Evolutionary conservation across 2,329 filamentous ascomycete genomes (phyloP).

Genomic region (Aspergillus hortae): DNA sequence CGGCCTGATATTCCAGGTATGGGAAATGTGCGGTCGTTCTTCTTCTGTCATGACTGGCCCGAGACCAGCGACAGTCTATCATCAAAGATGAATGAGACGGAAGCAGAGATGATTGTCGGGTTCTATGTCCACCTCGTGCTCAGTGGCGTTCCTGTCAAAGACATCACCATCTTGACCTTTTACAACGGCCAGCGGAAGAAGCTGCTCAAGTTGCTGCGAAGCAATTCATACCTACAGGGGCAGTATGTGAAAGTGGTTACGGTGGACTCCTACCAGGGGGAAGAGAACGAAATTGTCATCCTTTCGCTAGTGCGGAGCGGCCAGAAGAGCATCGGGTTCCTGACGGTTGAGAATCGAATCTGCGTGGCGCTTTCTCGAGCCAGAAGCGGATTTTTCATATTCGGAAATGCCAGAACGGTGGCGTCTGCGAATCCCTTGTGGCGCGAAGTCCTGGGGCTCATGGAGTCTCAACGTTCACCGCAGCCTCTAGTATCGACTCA

Average conservation of each 20-base stretch:
- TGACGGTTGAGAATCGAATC: conserved; percentile 61
- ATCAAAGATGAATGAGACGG: conserved; percentile 66
- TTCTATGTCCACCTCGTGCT: conserved; percentile 69
- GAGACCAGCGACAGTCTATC: conserved; percentile 62
- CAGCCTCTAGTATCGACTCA: conserved; percentile 41
- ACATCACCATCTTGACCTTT: conserved; percentile 80
- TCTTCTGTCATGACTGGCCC: conserved; percentile 62
- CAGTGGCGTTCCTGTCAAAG: conserved; percentile 57
- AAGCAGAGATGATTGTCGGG: conserved; percentile 71
- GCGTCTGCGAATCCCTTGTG: conserved; percentile 49
- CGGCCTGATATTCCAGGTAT: conserved; percentile 59
- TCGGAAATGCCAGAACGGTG: conserved; percentile 66
- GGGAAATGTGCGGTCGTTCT: conserved; percentile 58
- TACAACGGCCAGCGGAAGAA: conserved; percentile 78
- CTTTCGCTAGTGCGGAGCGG: conserved; percentile 78
- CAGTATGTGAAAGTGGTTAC: conserved; percentile 63
- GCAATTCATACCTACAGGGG: conserved; percentile 44
- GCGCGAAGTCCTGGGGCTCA: conserved; percentile 47
- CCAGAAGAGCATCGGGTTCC: conserved; percentile 63
- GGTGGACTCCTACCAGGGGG: conserved; percentile 86
- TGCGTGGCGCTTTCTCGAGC: conserved; percentile 68
- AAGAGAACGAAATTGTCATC: conserved; percentile 81
- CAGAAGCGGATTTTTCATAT: conserved; percentile 75
- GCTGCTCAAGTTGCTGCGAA: conserved; percentile 50
- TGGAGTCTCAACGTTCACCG: conserved; percentile 25